These are phyloP conservation scores for Clavariopsis aquatica DNA, from an alignment of 495 filamentous ascomycete genomes.

Conservation along the genomic window DNA sequence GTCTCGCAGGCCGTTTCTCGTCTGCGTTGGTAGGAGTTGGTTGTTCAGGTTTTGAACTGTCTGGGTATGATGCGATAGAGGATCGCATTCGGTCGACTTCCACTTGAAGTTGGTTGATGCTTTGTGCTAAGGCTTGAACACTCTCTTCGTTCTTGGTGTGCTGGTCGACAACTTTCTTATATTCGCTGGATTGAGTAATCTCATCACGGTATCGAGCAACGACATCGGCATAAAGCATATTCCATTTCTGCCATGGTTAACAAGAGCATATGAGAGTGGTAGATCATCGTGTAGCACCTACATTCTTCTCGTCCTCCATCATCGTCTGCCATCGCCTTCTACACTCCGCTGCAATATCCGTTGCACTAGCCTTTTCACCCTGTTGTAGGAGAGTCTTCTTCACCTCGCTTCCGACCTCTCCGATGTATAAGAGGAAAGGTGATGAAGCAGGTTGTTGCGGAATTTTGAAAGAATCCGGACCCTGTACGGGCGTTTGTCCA, in stretches of 20 bases:
- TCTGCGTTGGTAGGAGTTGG: slow-evolving; percentile 2
- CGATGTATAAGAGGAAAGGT: slow-evolving; percentile 38
- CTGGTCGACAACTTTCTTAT: slow-evolving; percentile 35
- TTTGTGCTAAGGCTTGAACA: slow-evolving; percentile 33
- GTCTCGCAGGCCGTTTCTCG: slow-evolving; percentile 1
- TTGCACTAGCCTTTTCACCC: slow-evolving; percentile 33
- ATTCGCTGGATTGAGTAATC: slow-evolving; percentile 33
- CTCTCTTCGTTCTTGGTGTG: slow-evolving; percentile 34
- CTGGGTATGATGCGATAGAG: slow-evolving; percentile 20
- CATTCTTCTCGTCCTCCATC: slow-evolving; percentile 36
- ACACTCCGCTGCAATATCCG: slow-evolving; percentile 39
- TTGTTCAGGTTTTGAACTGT: slow-evolving; percentile 10
- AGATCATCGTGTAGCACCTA: slow-evolving; percentile 16
- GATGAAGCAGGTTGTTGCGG: slow-evolving; percentile 37
- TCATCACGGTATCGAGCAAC: slow-evolving; percentile 37
- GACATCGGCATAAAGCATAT: slow-evolving; percentile 35
- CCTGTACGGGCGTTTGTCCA: neutral
- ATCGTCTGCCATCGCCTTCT: slow-evolving; percentile 36
- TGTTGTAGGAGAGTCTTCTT: slow-evolving; percentile 27
- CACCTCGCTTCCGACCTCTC: slow-evolving; percentile 30
- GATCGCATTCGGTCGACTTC: slow-evolving; percentile 36
- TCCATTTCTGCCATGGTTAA: slow-evolving; percentile 36
- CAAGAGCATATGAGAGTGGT: neutral
- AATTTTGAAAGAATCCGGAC: slow-evolving; percentile 29
- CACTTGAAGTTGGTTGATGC: slow-evolving; percentile 39